phyloP scores from a whole-genome alignment of 352 stramenopile genomes.

The Globisporangium paroecandrum region DNA sequence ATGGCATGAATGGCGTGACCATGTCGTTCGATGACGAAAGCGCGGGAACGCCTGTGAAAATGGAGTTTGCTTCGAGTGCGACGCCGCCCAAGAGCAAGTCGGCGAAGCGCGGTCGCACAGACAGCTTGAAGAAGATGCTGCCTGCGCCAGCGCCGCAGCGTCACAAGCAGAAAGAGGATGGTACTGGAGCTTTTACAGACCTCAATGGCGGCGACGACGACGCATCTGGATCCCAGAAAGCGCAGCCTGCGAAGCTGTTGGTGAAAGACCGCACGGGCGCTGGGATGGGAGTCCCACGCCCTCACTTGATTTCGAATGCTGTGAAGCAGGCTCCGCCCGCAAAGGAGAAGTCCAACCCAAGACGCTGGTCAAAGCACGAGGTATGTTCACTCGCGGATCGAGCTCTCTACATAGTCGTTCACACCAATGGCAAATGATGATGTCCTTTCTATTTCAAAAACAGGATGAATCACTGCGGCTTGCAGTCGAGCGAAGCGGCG shows the following conservation, averaged over 20 bases:
- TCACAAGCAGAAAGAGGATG: slow-evolving; percentile 45
- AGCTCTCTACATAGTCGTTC: background rate
- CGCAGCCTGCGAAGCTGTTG: slow-evolving; percentile 47
- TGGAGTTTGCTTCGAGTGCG: slow-evolving; percentile 1
- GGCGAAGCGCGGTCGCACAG: slow-evolving; percentile 76
- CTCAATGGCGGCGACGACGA: slow-evolving; percentile 4
- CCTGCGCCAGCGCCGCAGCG: slow-evolving; percentile 62
- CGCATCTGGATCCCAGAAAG: slow-evolving; percentile 7
- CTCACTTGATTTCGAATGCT: slow-evolving; percentile 68
- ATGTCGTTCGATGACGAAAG: slow-evolving; percentile 12
- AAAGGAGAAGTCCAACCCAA: slow-evolving; percentile 84
- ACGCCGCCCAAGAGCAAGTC: slow-evolving; percentile 35
- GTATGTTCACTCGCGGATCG: slow-evolving; percentile 9
- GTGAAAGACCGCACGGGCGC: slow-evolving; percentile 76
- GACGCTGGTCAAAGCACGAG: slow-evolving; percentile 81
- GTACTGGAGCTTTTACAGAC: background rate
- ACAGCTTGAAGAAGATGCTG: slow-evolving; percentile 79
- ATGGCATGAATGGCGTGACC: slow-evolving; percentile 8
- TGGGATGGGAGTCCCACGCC: slow-evolving; percentile 66
- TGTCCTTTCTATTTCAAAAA: background rate
- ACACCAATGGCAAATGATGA: background rate
- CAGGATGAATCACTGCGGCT: slow-evolving; percentile 79
- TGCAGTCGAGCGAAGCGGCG: slow-evolving; percentile 80
- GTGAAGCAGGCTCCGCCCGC: slow-evolving; percentile 75
- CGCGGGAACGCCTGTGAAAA: slow-evolving; percentile 18